Conservation (phyloP, 805 yeast genomes). For the Groenewaldozyma tartarivorans region DNA sequence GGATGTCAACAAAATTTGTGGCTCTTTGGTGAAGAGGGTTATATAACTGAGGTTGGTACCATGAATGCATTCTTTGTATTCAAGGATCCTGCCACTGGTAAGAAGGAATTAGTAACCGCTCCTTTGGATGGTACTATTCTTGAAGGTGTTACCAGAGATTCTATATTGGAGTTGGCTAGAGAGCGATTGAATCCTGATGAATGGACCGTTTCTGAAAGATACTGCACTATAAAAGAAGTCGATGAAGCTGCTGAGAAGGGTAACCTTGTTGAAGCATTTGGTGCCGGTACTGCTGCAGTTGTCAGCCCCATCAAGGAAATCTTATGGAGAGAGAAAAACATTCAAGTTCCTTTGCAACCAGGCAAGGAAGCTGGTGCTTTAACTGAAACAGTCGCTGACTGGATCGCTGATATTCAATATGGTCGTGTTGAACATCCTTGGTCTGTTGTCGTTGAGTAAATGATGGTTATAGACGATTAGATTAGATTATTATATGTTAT, state of each 20-base stretch:
- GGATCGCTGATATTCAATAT: constrained; percentile 88
- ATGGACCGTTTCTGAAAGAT: constrained; percentile 81
- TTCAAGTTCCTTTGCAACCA: constrained; percentile 66
- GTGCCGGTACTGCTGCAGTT: constrained; percentile 96
- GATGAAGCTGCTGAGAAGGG: constrained; percentile 69
- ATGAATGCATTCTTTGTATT: constrained; percentile 92
- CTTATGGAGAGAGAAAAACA: constrained; percentile 66
- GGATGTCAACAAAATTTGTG: constrained; percentile 96
- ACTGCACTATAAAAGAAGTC: constrained; percentile 72
- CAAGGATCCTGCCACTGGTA: constrained; percentile 63
- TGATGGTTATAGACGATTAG: too few relatives aligned
- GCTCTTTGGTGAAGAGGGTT: constrained; percentile 84
- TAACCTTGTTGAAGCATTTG: constrained; percentile 86
- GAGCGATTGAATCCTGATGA: constrained; percentile 62
- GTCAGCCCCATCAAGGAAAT: constrained; percentile 89
- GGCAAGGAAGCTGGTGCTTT: constrained; percentile 59
- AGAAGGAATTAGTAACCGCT: constrained; percentile 87
- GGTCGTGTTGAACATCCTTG: constrained; percentile 62
- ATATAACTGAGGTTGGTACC: constrained; percentile 94
- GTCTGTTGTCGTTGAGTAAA: constrained; percentile 8
- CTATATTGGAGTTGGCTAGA: constrained; percentile 68
- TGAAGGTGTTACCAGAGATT: constrained; percentile 94
- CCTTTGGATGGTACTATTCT: constrained; percentile 96
- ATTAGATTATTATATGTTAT: too few relatives aligned
- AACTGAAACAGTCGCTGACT: constrained; percentile 66